Evolutionary conservation across 768 basidiomycete genomes (phyloP).

Genomic region (Mycena rosella): DNA sequence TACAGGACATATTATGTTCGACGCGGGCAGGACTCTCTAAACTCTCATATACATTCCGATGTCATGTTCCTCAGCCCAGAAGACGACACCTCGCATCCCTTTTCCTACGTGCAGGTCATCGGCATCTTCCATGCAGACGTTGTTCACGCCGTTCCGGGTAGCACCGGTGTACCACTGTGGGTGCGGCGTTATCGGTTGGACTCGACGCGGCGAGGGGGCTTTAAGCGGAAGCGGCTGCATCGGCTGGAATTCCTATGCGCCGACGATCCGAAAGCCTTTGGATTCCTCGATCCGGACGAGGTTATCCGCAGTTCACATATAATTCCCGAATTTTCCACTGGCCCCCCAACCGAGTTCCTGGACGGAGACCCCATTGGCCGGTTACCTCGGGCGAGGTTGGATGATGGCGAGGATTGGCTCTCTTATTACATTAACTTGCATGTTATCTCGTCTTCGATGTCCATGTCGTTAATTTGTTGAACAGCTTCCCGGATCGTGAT

Average conservation of each 20-base stretch:
- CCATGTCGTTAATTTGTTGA: background rate
- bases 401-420: background rate
- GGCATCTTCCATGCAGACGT: slow-evolving; percentile 41
- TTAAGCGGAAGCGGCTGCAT: background rate
- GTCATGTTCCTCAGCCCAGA: slow-evolving; percentile 41
- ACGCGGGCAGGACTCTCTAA: slow-evolving; percentile 52
- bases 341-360: background rate
- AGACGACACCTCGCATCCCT: slow-evolving; percentile 29
- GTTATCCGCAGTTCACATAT: background rate
- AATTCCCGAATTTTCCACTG: background rate
- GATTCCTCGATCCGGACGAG: background rate
- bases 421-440: slow-evolving; percentile 19
- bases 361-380: background rate
- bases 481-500: slow-evolving; percentile 39
- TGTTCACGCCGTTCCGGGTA: background rate
- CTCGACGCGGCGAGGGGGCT: background rate
- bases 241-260: background rate
- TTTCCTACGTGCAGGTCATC: slow-evolving; percentile 41
- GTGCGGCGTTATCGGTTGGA: background rate
- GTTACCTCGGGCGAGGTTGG: background rate
- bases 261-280: background rate
- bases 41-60: slow-evolving; percentile 46
- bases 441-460: background rate
- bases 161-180: background rate
- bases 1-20: slow-evolving; percentile 58